Evolutionary conservation across 2,329 filamentous ascomycete genomes (phyloP), one percentile per base, ranked within the genome.

Genomic region (Colletotrichum godetiae): DNA sequence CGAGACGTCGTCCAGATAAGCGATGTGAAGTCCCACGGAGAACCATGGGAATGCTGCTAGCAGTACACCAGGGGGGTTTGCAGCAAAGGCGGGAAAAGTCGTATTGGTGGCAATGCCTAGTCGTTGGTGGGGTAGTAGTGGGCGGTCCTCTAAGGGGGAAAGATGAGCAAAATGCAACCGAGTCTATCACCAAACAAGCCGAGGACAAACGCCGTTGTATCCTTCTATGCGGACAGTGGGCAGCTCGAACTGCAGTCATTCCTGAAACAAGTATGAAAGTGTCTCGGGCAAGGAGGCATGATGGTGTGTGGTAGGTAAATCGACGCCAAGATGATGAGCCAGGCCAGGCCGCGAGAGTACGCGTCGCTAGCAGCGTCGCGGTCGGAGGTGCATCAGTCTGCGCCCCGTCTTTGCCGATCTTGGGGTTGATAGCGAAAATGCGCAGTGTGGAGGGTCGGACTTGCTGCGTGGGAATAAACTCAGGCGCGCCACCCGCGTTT

Each of bases 371-470:
- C 5, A 46, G 8, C 46, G 33, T 65, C 22, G 55, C 42, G 29
- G 29, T 70, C 60, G 13, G 29, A 53, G 33, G 6, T 70, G 55
- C 49, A 57, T 61, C 55, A 57, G 55, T 29, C 49, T 67, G 55
- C 31, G 12, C 49, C 7, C 35, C 22, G 15, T 46, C 11, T 37
- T 24, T 62, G 70, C 35, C 55, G 56, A 73, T 70, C 67, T 66
- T 49, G 55, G 61, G 55, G 67, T 73, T 56, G 22, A 57, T 46
- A 60, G n/a, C 35, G 67, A 22, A 55, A 7, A 31, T 52, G 19
- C 10, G 29, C n/a, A 15, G 24, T 67, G 24, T 67, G 72, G 72
- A 74, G 68, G 72, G 68, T 74, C 68, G 72, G 63, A 72, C 63
- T 11, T 58, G 57, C 31, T 62, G 57, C 33, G 29, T 49, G 53